These are phyloP conservation scores for Phytopythium kandeliae DNA, from an alignment of 352 stramenopile species.

Conservation along the genomic window DNA sequence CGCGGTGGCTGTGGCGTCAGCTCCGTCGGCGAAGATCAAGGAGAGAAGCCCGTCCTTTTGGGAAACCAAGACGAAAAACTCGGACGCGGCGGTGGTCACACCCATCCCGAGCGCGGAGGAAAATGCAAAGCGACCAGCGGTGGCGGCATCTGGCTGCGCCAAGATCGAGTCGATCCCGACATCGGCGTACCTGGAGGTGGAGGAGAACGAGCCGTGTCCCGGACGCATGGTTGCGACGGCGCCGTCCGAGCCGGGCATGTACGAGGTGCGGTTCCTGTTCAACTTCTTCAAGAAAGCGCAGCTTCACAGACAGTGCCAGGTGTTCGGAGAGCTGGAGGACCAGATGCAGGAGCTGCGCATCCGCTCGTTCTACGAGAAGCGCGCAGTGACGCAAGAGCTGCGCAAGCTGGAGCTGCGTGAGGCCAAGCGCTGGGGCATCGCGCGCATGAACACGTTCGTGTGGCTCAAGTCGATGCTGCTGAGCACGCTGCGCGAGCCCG, in stretches of 20 bases:
- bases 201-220: slow-evolving; percentile 26
- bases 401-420: slow-evolving; percentile 33
- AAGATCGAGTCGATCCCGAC: slow-evolving; percentile 49
- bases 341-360: slow-evolving; percentile 58
- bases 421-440: slow-evolving; percentile 23
- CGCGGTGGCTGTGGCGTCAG: not conserved
- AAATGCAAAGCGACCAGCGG: too few relatives aligned
- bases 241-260: slow-evolving; percentile 41
- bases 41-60: not conserved
- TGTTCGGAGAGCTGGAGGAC: slow-evolving; percentile 52
- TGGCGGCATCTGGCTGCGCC: slow-evolving; percentile 10
- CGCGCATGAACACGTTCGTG: slow-evolving; percentile 36
- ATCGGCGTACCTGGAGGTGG: slow-evolving; percentile 38
- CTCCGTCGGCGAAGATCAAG: not conserved
- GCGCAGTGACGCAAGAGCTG: slow-evolving; percentile 36
- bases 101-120: not conserved
- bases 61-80: not conserved
- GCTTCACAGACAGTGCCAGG: slow-evolving; percentile 51
- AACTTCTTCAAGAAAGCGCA: slow-evolving; percentile 60
- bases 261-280: slow-evolving; percentile 60
- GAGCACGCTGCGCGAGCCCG: slow-evolving; percentile 34
- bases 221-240: slow-evolving; percentile 41
- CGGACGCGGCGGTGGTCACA: not conserved
- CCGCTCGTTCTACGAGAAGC: slow-evolving; percentile 44
- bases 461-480: slow-evolving; percentile 53